phyloP scores from a whole-genome alignment of 805 yeast genomes.

The Cyberlindnera mrakii region DNA sequence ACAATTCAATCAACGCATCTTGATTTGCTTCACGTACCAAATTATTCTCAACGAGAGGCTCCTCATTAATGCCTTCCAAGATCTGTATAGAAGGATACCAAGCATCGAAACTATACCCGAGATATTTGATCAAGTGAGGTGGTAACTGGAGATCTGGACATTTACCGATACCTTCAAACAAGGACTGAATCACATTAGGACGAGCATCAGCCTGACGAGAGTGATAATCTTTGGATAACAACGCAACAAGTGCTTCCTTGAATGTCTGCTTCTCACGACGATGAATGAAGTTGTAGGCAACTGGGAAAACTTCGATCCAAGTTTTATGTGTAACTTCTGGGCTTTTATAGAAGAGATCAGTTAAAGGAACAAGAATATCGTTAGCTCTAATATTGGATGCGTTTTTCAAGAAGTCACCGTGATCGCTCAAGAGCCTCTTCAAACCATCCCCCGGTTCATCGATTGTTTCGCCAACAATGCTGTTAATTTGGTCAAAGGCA shows the following conservation, averaged over 20 bases:
- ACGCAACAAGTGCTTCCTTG: constrained; percentile 69
- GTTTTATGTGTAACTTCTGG: constrained; percentile 72
- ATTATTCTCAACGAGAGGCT: constrained; percentile 59
- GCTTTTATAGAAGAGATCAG: constrained; percentile 77
- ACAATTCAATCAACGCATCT: constrained; percentile 87
- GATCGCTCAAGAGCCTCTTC: constrained; percentile 24
- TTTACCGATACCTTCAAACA: constrained; percentile 76
- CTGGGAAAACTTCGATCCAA: constrained; percentile 83
- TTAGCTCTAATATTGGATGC: constrained; percentile 40
- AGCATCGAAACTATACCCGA: constrained; percentile 81
- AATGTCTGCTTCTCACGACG: constrained; percentile 79
- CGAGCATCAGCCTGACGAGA: constrained; percentile 81
- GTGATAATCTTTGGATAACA: constrained; percentile 87
- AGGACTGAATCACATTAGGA: constrained; percentile 80
- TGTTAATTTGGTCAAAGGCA: constrained; percentile 37
- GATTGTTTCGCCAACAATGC: constrained; percentile 18
- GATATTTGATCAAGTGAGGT: constrained; percentile 85
- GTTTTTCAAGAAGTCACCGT: constrained; percentile 25
- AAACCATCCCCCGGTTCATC: constrained; percentile 23
- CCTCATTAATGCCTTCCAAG: constrained; percentile 63
- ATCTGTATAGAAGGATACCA: constrained; percentile 87
- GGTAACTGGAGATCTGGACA: constrained; percentile 77
- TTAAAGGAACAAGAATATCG: constrained; percentile 63
- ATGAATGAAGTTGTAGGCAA: constrained; percentile 68
- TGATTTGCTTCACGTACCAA: constrained; percentile 78